Percentiles rank a stretch among this genome's conserved stretches.
These are phyloP conservation scores for Calonectria henricotiae DNA, from an alignment of 2,329 filamentous ascomycete species.

Conservation along the genomic window DNA sequence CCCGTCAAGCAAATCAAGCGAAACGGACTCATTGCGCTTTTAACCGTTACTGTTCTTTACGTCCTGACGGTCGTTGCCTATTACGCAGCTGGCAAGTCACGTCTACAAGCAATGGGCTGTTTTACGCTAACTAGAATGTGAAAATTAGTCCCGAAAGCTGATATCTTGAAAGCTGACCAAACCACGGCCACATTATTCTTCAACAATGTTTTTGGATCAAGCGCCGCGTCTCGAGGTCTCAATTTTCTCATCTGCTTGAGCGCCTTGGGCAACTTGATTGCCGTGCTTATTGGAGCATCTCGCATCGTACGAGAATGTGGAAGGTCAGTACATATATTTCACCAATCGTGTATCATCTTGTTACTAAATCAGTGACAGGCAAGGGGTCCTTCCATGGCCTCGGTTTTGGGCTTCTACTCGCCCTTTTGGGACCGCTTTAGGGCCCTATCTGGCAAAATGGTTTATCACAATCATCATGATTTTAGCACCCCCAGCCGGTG, in stretches of 20 bases:
- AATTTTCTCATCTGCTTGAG: constrained; percentile 73
- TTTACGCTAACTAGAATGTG: not conserved
- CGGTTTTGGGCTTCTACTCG: constrained; percentile 74
- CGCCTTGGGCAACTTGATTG: constrained; percentile 73
- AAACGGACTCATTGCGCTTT: constrained; percentile 66
- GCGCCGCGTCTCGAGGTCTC: constrained; percentile 66
- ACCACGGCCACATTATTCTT: constrained; percentile 74
- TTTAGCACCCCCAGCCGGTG: constrained; percentile 73
- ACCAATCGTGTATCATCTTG: not conserved
- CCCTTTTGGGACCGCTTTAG: constrained; percentile 76
- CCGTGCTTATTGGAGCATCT: constrained; percentile 70
- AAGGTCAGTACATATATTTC: constrained; percentile 52
- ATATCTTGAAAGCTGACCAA: constrained; percentile 68
- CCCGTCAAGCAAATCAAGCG: constrained; percentile 70
- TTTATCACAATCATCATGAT: constrained; percentile 73
- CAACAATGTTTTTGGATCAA: constrained; percentile 70
- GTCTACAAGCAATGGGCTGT: not conserved
- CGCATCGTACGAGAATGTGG: constrained; percentile 74
- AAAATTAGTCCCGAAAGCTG: constrained; percentile 64
- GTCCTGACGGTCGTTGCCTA: constrained; percentile 74
- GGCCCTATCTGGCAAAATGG: constrained; percentile 74
- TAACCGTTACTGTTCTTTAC: constrained; percentile 70
- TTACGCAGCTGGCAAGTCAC: constrained; percentile 66
- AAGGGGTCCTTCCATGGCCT: constrained; percentile 74
- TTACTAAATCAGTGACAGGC: constrained; percentile 55